Evolutionary conservation across 345 rosid species (phyloP), one percentile per base, ranked within the genome.

Genomic region (Salix brachista): DNA sequence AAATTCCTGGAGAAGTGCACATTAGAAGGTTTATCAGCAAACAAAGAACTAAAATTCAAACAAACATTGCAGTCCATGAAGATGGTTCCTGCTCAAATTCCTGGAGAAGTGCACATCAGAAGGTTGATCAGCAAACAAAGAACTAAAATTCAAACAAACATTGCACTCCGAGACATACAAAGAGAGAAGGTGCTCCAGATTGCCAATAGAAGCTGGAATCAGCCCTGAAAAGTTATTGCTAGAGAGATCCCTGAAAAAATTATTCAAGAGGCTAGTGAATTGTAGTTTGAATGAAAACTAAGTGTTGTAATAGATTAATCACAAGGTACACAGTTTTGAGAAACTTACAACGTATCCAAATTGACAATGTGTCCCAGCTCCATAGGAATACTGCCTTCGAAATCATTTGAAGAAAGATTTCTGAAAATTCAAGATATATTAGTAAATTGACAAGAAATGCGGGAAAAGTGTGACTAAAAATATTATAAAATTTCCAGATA

Each of bases 101-200:
- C 99, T 91, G 76, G 25, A 41, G 0, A 64, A 23, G 36, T 9
- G 8, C 11, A 41, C 17, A 34, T 1, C 34, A 65, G 5, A 48
- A 6, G 8, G 11, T 23, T 1, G 8, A 37, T 21, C 42, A 26
- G 12, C 1, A 8, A 8, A 8, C 16, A 23, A 11, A 25, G 6
- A 11, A 21, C n/a, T 37, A 6, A 25, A 39, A 10, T 64, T 14
- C 26, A 73, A 23, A 17, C 5, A 11, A 58, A 4, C 37, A 69
- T n/a, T 8, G 17, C 32, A 70, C 21, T 13, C 11, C 48, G 5
- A 44, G 4, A 69, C 89, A 82, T 86, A 96, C 99, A 96, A 79
- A 13, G 81, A 87, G 67, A 96, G 96, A 74, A 96, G 97, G 85
- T 96, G 99, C 84, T 96, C 99, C 21, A 96, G 87, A 72, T 82